Evolutionary conservation across 805 yeast genomes (phyloP).

Genomic region (Hanseniaspora meyeri): DNA sequence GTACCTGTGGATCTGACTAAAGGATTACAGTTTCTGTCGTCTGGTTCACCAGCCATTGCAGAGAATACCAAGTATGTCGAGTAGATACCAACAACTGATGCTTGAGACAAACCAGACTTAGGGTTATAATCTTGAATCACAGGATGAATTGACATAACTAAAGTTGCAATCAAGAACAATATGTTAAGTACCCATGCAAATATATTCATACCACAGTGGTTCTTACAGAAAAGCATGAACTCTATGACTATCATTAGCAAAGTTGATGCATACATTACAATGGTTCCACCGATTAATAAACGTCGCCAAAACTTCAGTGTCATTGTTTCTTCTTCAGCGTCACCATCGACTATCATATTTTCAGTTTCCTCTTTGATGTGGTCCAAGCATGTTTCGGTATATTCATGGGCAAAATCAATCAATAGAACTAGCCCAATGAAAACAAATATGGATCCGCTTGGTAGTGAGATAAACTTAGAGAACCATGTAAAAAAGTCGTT

Average conservation of each 20-base stretch:
- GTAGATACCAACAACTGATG: slow-evolving; percentile 88
- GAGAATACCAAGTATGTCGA: slow-evolving; percentile 83
- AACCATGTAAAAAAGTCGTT: slow-evolving; percentile 76
- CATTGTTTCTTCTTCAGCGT: neutral
- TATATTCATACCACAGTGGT: slow-evolving; percentile 79
- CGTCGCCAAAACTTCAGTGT: slow-evolving; percentile 52
- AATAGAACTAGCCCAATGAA: slow-evolving; percentile 79
- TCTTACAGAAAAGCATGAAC: slow-evolving; percentile 70
- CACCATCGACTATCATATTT: slow-evolving; percentile 16
- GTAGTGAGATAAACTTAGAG: slow-evolving; percentile 80
- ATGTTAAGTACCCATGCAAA: slow-evolving; percentile 73
- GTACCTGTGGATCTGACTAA: slow-evolving; percentile 80
- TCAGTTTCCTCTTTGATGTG: slow-evolving; percentile 76
- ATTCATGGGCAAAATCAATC: slow-evolving; percentile 95
- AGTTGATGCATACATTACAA: slow-evolving; percentile 67
- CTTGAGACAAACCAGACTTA: slow-evolving; percentile 89
- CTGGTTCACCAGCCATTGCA: slow-evolving; percentile 94
- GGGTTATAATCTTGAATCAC: slow-evolving; percentile 85
- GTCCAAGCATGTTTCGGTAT: slow-evolving; percentile 93
- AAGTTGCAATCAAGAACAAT: slow-evolving; percentile 48
- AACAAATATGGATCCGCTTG: slow-evolving; percentile 72
- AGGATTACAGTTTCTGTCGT: slow-evolving; percentile 85
- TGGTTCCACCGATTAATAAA: slow-evolving; percentile 74
- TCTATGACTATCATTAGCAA: slow-evolving; percentile 61
- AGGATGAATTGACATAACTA: slow-evolving; percentile 66